A percentile compares a stretch with the other conserved stretches of the same genome.
These are phyloP conservation scores for Tephrocybe sp. DNA, from an alignment of 768 basidiomycete genomes.

Conservation along the genomic window DNA sequence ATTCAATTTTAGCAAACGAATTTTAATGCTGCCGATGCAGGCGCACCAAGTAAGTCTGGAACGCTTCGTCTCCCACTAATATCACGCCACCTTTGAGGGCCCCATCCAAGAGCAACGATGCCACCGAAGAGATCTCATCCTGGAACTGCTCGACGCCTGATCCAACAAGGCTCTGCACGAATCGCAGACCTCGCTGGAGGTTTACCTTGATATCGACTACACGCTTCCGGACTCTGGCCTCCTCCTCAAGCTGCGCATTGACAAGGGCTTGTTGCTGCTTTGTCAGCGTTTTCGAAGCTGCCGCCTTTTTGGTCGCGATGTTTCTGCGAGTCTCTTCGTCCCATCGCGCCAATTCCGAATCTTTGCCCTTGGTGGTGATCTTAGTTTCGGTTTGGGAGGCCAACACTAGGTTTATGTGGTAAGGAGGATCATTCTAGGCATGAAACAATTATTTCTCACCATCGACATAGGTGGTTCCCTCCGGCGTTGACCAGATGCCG, in stretches of 20 bases:
- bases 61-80: conserved; percentile 63
- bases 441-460: conserved; percentile 45
- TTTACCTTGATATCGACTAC: conserved; percentile 55
- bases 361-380: conserved; percentile 74
- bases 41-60: conserved; percentile 79
- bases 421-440: too few species aligned
- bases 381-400: conserved; percentile 54
- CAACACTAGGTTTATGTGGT: conserved; percentile 53
- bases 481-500: conserved; percentile 84
- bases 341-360: conserved; percentile 90
- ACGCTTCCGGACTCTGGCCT: conserved; percentile 61
- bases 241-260: conserved; percentile 80
- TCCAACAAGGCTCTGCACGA: conserved; percentile 64
- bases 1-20: background rate
- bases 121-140: conserved; percentile 56
- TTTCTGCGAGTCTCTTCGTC: conserved; percentile 90
- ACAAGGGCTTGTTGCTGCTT: conserved; percentile 88
- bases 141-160: conserved; percentile 52
- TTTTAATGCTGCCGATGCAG: background rate
- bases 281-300: conserved; percentile 52
- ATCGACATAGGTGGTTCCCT: conserved; percentile 79
- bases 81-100: conserved; percentile 58
- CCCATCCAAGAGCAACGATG: conserved; percentile 62
- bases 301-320: conserved; percentile 77
- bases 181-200: conserved; percentile 65